Base-by-base conservation (phyloP, 2,329 filamentous ascomycete genomes). In the Penicillium sp. region DNA sequence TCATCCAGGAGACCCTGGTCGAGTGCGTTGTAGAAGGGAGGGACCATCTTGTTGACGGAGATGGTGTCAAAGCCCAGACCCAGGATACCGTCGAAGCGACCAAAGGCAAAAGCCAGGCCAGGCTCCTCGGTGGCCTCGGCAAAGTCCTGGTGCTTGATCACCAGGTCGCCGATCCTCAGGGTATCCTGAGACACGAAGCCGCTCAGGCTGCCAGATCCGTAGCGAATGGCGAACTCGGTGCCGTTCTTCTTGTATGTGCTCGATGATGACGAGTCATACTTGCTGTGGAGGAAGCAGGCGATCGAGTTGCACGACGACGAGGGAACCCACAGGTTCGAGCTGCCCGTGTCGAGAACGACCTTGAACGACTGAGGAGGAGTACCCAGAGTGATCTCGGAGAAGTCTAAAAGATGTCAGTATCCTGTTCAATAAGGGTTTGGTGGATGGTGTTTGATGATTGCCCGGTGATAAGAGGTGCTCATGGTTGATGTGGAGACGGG, bases 291-390 rank as follows among this genome's bases (percentile, higher is more conserved):
- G 81, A 94, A 99, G 86, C 95, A 99, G 66, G 95, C 96, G 74
- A 99, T 99, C 75, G 93, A 97, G 75, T 86, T 88, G 79, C 96
- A 99, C 74, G 92, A 84, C 58, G 86, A 83, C 25, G 93, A 96
- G 41, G 96, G 96, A 61, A 99, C 93, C 96, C 96, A 99, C 65
- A 99, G 86, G 84, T 99, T 99, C 77, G 95, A 98, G 85, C 92
- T 97, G 72, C 95, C 95, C 31, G 95, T 99, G 79, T 99, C 95
- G 66, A 99, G 89, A 66, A 99, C 90, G 68, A 99, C 96, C 86
- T 99, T 99, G 88, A 99, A 99, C 69, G 82, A 85, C 83, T 99
- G 95, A 37, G 95, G 89, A 67, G 95, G 95, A 51, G 89, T 94
- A 66, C 95, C 95, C 76, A 99, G 87, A 69, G 87, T 86, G 77